Evolutionary conservation across 148 eudicot genomes (phyloP).

Genomic region (Spergularia marina): DNA sequence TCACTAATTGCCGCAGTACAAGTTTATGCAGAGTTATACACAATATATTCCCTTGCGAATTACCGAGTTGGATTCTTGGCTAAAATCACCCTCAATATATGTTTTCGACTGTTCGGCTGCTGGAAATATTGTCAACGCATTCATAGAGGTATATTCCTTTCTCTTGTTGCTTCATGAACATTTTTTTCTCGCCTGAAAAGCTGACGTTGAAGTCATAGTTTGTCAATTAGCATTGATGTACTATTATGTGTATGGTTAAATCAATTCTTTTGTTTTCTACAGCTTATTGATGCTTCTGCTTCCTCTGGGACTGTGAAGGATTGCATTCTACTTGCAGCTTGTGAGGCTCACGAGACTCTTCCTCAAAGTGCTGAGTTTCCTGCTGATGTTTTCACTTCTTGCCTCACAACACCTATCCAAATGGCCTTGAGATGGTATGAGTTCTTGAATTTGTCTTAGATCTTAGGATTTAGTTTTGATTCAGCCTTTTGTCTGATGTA

Average conservation of each 20-base stretch:
- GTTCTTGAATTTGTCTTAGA: not conserved
- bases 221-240: constrained; percentile 2
- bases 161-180: not conserved
- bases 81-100: constrained; percentile 89
- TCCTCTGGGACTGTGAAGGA: constrained; percentile 70
- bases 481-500: not conserved
- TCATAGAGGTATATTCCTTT: constrained; percentile 64
- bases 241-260: constrained; percentile 1
- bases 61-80: constrained; percentile 90
- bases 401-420: constrained; percentile 96
- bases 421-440: constrained; percentile 94
- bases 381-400: constrained; percentile 94
- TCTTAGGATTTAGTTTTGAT: not conserved
- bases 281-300: constrained; percentile 72
- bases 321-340: constrained; percentile 93
- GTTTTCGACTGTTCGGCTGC: constrained; percentile 99
- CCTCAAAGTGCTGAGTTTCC: constrained; percentile 98
- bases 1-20: constrained; percentile 11
- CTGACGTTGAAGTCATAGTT: constrained; percentile 6
- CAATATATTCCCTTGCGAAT: constrained; percentile 88
- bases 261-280: constrained; percentile 17
- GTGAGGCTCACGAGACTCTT: constrained; percentile 92
- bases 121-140: constrained; percentile 86
- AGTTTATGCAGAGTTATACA: constrained; percentile 66
- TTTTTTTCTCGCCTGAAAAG: not conserved